These are phyloP conservation scores for Annona cherimola DNA, from an alignment of 164 flowering plant genomes.

Conservation along the genomic window DNA sequence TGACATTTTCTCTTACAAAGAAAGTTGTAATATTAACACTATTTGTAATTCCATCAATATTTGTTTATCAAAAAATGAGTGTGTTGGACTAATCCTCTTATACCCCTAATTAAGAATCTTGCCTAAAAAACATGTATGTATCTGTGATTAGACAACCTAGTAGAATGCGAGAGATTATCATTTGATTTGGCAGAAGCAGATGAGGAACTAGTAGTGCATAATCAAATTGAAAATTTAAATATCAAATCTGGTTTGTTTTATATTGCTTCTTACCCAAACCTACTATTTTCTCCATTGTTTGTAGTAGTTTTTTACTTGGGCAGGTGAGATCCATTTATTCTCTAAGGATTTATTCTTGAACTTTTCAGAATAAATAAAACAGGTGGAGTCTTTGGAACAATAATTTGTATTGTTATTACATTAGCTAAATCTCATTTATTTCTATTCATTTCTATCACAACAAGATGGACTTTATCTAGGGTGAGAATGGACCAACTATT, in stretches of 20 bases:
- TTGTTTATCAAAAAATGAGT: too few species aligned
- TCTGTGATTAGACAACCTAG: too few species aligned
- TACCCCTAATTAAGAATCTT: too few species aligned
- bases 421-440: too few species aligned
- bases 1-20: too few species aligned
- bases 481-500: too few species aligned
- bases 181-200: background rate
- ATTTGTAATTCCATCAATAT: too few species aligned
- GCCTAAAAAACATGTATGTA: too few species aligned
- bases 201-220: background rate
- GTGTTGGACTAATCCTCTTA: too few species aligned
- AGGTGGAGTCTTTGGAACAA: conserved; percentile 1
- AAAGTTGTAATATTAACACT: too few species aligned
- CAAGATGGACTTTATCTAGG: too few species aligned
- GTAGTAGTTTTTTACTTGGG: background rate
- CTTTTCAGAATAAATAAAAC: background rate
- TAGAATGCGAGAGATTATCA: background rate
- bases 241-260: background rate
- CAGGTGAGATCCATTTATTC: background rate
- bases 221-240: background rate
- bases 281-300: background rate
- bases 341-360: background rate
- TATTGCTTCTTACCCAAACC: background rate
- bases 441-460: too few species aligned
- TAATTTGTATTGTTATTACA: background rate